A percentile compares a stretch with the other conserved stretches of the same genome.
phyloP scores from a whole-genome alignment of 306 rosid species.

The Hippophae tibetana region DNA sequence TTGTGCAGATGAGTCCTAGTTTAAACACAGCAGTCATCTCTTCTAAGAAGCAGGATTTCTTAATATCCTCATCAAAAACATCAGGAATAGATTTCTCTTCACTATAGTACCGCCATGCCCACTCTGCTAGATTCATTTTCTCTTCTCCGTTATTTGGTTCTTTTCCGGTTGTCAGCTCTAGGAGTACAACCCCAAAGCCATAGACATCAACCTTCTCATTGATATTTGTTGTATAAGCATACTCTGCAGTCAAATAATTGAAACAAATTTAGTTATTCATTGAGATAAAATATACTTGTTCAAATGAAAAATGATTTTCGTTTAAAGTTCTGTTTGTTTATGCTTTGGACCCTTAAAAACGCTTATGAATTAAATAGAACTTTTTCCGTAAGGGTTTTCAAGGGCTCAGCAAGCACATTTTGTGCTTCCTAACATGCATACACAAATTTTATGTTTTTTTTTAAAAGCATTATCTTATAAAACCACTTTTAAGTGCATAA shows the following conservation, averaged over 20 bases:
- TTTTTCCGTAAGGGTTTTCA: too few species aligned
- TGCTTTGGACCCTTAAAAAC: background rate
- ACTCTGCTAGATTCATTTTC: constrained; percentile 49
- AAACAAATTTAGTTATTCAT: background rate
- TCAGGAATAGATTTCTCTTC: constrained; percentile 42
- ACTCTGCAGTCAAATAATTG: constrained; percentile 38
- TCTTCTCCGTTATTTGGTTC: constrained; percentile 43
- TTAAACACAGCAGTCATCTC: constrained; percentile 54
- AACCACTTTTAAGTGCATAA: too few species aligned
- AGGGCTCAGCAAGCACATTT: too few species aligned
- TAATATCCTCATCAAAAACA: constrained; percentile 48
- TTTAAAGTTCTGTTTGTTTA: too few species aligned
- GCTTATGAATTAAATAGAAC: too few species aligned
- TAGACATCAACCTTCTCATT: constrained; percentile 69
- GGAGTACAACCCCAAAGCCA: constrained; percentile 81
- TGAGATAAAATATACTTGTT: background rate
- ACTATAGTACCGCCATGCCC: constrained; percentile 54
- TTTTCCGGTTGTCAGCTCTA: constrained; percentile 75
- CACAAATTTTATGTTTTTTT: too few species aligned
- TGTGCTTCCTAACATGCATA: too few species aligned
- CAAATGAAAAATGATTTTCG: background rate
- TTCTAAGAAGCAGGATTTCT: constrained; percentile 34
- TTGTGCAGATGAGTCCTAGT: constrained; percentile 73
- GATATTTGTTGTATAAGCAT: constrained; percentile 55
- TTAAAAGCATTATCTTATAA: too few species aligned